Conservation (phyloP, 371 early-diverging fungal genomes). For the Vairimorpha necatrix region DNA sequence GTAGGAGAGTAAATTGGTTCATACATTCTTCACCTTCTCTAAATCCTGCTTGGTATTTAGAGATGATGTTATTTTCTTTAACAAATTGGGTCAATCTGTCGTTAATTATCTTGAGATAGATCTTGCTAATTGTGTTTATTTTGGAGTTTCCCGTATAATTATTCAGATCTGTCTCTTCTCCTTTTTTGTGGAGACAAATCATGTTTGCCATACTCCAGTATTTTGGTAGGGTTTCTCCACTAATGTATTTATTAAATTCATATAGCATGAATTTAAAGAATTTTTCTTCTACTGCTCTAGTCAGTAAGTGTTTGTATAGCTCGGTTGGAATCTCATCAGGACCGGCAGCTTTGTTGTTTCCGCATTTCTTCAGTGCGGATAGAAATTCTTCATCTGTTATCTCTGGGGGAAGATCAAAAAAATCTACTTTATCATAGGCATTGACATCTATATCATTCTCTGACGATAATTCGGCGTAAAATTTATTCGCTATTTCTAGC, state of each 20-base stretch:
- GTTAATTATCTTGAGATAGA: constrained; percentile 16
- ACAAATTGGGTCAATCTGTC: constrained; percentile 1
- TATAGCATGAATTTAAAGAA: not conserved
- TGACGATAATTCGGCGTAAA: not conserved
- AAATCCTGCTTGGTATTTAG: too few species aligned
- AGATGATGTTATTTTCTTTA: not conserved
- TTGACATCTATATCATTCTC: not conserved
- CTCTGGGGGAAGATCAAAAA: not conserved
- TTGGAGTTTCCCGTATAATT: constrained; percentile 48
- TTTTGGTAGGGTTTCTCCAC: not conserved
- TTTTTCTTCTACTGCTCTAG: not conserved
- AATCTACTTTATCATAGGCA: not conserved
- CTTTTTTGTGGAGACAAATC: constrained; percentile 45
- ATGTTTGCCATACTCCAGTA: constrained; percentile 9
- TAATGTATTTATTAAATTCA: constrained; percentile 7
- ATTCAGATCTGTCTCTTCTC: constrained; percentile 1
- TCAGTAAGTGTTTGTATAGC: not conserved
- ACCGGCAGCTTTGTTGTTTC: constrained; percentile 4
- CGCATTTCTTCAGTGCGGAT: not conserved
- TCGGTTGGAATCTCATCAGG: not conserved
- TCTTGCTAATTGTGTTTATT: constrained; percentile 14
- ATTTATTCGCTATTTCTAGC: not conserved
- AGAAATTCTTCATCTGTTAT: constrained; percentile 2
- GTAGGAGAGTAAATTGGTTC: constrained; percentile 1
- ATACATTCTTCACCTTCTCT: too few species aligned